Percentiles rank a stretch among this genome's conserved stretches.
Evolutionary conservation across 1,139 yeast genomes (phyloP).

Genomic region (Schizosaccharomyces versatilis): DNA sequence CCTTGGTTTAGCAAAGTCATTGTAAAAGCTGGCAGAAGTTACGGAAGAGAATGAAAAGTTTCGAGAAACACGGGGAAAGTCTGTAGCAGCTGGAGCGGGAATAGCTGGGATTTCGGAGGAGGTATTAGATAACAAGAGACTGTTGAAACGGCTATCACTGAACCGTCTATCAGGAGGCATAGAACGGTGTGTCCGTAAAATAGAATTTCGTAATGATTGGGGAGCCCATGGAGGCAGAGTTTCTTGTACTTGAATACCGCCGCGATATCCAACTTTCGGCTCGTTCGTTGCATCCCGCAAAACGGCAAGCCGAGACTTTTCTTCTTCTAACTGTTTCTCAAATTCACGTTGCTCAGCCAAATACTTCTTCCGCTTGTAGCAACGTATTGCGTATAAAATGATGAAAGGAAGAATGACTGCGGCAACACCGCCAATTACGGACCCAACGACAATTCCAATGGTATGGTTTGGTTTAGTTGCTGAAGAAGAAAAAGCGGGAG

Average conservation of each 20-base stretch:
- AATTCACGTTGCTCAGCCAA: neutral
- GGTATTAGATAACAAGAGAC: conserved; percentile 17
- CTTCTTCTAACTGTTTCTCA: conserved; percentile 1
- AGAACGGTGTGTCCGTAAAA: neutral
- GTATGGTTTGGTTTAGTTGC: neutral
- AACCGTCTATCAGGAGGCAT: conserved; percentile 14
- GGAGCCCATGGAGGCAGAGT: neutral
- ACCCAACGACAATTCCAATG: neutral
- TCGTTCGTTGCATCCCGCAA: neutral
- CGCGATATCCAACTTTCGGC: conserved; percentile 1
- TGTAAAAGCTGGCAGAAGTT: neutral
- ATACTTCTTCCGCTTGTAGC: neutral
- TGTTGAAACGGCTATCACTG: conserved; percentile 20
- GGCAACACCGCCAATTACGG: neutral
- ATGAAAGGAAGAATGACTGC: neutral
- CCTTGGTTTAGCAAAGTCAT: no score
- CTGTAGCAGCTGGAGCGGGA: neutral
- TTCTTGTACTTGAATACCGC: neutral
- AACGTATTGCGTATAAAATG: neutral
- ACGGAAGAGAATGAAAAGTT: neutral
- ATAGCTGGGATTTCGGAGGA: neutral
- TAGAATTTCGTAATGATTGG: neutral
- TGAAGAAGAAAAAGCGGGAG: neutral
- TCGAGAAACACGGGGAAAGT: neutral
- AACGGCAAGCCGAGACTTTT: neutral